phyloP scores from a whole-genome alignment of 441 rosid species.

The Gossypium schwendimanii region DNA sequence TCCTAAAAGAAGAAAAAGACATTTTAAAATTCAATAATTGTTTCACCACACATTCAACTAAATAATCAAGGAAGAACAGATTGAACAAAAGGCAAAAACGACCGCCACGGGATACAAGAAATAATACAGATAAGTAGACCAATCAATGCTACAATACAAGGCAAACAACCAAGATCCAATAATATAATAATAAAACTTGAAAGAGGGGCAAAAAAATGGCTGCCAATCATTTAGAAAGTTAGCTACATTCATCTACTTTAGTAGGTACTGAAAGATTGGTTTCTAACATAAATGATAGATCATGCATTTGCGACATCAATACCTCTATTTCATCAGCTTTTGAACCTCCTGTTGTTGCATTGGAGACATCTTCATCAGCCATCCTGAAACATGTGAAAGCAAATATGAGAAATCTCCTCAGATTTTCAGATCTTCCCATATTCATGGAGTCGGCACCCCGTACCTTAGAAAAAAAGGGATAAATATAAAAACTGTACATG shows the following conservation, averaged over 20 bases:
- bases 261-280: slow-evolving; percentile 54
- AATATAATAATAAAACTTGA: background rate
- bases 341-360: slow-evolving; percentile 21
- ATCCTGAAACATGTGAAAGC: slow-evolving; percentile 31
- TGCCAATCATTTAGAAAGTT: slow-evolving; percentile 11
- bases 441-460: background rate
- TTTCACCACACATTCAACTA: background rate
- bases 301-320: slow-evolving; percentile 72
- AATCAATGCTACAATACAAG: slow-evolving; percentile 1
- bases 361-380: slow-evolving; percentile 20
- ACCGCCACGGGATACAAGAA: background rate
- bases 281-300: slow-evolving; percentile 78
- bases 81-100: background rate
- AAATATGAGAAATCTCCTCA: background rate
- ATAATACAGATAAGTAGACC: slow-evolving; percentile 1
- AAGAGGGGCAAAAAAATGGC: background rate
- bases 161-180: background rate
- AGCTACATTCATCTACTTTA: slow-evolving; percentile 12
- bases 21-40: background rate
- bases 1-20: too few species aligned
- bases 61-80: background rate
- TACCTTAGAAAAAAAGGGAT: too few species aligned
- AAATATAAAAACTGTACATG: too few species aligned
- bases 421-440: background rate
- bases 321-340: slow-evolving; percentile 33